These are phyloP conservation scores for Leavenworthia alabamica DNA, from an alignment of 345 rosid genomes.

Conservation along the genomic window DNA sequence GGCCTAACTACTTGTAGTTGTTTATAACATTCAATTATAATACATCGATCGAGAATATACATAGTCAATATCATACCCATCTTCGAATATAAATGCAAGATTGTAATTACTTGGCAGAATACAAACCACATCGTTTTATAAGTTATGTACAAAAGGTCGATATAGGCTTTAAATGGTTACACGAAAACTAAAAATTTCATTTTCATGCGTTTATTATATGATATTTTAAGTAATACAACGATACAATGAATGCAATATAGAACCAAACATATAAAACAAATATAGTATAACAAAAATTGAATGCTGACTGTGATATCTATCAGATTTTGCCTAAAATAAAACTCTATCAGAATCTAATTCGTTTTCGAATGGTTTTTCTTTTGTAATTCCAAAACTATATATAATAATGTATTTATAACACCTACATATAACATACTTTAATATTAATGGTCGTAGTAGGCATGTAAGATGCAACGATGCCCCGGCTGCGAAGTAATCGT, in stretches of 20 bases:
- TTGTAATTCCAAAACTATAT: not conserved
- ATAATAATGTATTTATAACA: not conserved
- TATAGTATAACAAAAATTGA: not conserved
- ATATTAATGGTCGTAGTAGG: not conserved
- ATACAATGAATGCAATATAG: conserved; percentile 3
- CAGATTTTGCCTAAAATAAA: too few species aligned
- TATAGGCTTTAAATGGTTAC: too few species aligned
- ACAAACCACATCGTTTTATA: not conserved
- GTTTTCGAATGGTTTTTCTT: not conserved
- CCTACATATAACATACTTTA: not conserved
- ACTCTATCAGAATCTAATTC: not conserved
- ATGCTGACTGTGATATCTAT: not conserved
- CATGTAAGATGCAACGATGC: conserved; percentile 7
- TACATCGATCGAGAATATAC: not conserved
- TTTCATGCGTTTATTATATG: too few species aligned
- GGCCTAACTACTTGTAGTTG: not conserved
- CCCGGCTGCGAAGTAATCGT: not conserved
- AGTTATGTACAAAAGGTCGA: too few species aligned
- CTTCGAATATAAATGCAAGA: not conserved
- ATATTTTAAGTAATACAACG: not conserved
- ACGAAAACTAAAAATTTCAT: too few species aligned
- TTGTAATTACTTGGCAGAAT: not conserved
- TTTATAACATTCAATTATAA: not conserved
- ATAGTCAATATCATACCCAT: not conserved
- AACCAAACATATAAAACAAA: not conserved